Percentiles rank a stretch among this genome's conserved stretches.
phyloP scores from a whole-genome alignment of 768 basidiomycete species.

The Tulasnella sp. region DNA sequence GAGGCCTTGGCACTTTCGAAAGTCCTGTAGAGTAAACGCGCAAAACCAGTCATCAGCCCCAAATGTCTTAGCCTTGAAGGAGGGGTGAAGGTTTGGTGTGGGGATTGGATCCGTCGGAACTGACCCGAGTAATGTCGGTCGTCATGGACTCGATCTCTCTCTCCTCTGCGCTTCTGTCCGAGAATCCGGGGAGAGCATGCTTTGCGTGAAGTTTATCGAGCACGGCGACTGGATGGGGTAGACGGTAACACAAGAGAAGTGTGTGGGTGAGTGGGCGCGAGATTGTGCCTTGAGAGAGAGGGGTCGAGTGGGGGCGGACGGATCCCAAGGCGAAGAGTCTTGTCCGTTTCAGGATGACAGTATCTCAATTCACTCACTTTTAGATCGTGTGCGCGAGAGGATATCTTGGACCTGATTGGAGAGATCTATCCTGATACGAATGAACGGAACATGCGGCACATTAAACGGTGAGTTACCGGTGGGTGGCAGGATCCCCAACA shows the following conservation, averaged over 20 bases:
- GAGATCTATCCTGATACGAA: conserved; percentile 59
- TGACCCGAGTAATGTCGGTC: conserved; percentile 76
- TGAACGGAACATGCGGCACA: conserved; percentile 14
- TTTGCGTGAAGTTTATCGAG: conserved; percentile 95
- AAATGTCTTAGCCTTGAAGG: too few species aligned
- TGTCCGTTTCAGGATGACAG: too few species aligned
- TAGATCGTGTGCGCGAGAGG: conserved; percentile 52
- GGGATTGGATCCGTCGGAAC: conserved; percentile 17
- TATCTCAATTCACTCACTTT: conserved; percentile 52
- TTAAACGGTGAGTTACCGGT: conserved; percentile 18
- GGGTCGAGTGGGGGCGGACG: too few species aligned
- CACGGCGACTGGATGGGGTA: conserved; percentile 46
- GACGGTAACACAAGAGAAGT: background rate
- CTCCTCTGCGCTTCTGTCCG: conserved; percentile 90
- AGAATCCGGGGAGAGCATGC: conserved; percentile 90
- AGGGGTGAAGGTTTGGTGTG: too few species aligned
- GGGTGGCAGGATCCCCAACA: background rate
- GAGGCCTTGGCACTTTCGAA: conserved; percentile 43
- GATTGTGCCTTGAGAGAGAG: too few species aligned
- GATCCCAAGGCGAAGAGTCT: too few species aligned
- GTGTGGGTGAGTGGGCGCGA: too few species aligned
- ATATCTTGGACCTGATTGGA: conserved; percentile 82
- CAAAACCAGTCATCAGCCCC: too few species aligned
- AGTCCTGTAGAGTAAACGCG: conserved; percentile 38
- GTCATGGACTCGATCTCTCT: conserved; percentile 83